Percentiles rank a stretch among this genome's conserved stretches.
These are phyloP conservation scores for Candida loeiensis DNA, from an alignment of 805 yeast species.

Conservation along the genomic window DNA sequence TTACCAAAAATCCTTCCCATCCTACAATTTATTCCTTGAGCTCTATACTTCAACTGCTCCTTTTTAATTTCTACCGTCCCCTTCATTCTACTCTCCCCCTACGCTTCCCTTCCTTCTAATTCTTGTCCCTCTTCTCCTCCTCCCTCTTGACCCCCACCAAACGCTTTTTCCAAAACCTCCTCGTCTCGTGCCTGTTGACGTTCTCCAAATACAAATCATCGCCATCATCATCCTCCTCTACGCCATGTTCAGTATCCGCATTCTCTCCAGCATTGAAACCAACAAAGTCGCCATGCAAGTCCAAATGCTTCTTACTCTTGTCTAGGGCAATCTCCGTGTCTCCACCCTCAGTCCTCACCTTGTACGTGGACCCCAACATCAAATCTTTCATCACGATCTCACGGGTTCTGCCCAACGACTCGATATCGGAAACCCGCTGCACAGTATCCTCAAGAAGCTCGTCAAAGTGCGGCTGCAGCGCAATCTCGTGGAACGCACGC, in stretches of 20 bases:
- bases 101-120: slow-evolving; percentile 23
- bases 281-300: slow-evolving; percentile 20
- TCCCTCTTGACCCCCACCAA: slow-evolving; percentile 19
- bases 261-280: slow-evolving; percentile 9
- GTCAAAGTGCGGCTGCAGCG: slow-evolving; percentile 66
- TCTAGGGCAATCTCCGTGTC: slow-evolving; percentile 14
- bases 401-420: slow-evolving; percentile 72
- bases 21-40: no score
- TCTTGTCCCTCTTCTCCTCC: background rate
- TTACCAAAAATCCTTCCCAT: no score
- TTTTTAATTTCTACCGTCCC: slow-evolving; percentile 1
- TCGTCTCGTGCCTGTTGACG: slow-evolving; percentile 12
- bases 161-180: slow-evolving; percentile 48
- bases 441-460: slow-evolving; percentile 60
- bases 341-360: slow-evolving; percentile 18
- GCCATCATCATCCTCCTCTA: slow-evolving; percentile 23
- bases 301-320: slow-evolving; percentile 17
- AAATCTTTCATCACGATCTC: slow-evolving; percentile 73
- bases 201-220: slow-evolving; percentile 19
- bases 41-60: background rate
- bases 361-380: slow-evolving; percentile 47
- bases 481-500: slow-evolving; percentile 82
- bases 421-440: slow-evolving; percentile 70
- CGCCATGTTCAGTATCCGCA: slow-evolving; percentile 18
- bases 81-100: slow-evolving; percentile 4